A percentile compares a stretch with the other conserved stretches of the same genome.
phyloP scores from a whole-genome alignment of 1,284 basidiomycete genomes.

The Cutaneotrichosporon dermatis region DNA sequence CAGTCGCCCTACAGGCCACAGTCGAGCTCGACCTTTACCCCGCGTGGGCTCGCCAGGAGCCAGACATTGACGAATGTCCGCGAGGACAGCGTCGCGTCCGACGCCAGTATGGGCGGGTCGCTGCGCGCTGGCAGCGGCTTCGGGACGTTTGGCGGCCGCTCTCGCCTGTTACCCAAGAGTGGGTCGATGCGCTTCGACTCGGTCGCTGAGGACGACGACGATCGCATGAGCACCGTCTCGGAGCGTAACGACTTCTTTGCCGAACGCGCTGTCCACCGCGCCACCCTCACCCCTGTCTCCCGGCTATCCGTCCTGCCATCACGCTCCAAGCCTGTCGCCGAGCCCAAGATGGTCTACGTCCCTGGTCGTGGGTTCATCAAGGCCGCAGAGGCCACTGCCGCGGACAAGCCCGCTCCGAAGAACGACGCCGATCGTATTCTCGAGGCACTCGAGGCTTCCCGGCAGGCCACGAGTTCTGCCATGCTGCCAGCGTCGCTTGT shows the following conservation, averaged over 20 bases:
- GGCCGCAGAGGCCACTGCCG: slow-evolving; percentile 31
- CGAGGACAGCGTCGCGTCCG: slow-evolving; percentile 26
- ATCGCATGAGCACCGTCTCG: slow-evolving; percentile 23
- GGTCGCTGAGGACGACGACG: slow-evolving; percentile 20
- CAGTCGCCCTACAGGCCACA: slow-evolving; percentile 26
- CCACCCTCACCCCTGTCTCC: background rate
- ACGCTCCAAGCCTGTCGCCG: background rate
- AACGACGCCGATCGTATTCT: slow-evolving; percentile 48
- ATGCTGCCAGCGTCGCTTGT: slow-evolving; percentile 26
- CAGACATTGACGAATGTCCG: slow-evolving; percentile 30
- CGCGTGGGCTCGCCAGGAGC: slow-evolving; percentile 28
- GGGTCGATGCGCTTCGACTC: slow-evolving; percentile 12
- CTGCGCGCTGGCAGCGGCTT: background rate
- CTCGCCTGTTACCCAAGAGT: slow-evolving; percentile 6
- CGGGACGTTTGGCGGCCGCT: slow-evolving; percentile 2
- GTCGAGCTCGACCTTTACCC: background rate
- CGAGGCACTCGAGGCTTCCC: slow-evolving; percentile 41
- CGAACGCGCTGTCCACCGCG: slow-evolving; percentile 1
- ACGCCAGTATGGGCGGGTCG: slow-evolving; percentile 27
- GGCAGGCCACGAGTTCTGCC: slow-evolving; percentile 14
- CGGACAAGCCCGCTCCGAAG: slow-evolving; percentile 27
- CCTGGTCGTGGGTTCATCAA: slow-evolving; percentile 41
- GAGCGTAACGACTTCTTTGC: slow-evolving; percentile 1
- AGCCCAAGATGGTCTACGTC: slow-evolving; percentile 38
- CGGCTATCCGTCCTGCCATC: slow-evolving; percentile 4